These are phyloP conservation scores for Jamesozyma gamospora DNA, from an alignment of 805 yeast genomes.

Conservation along the genomic window DNA sequence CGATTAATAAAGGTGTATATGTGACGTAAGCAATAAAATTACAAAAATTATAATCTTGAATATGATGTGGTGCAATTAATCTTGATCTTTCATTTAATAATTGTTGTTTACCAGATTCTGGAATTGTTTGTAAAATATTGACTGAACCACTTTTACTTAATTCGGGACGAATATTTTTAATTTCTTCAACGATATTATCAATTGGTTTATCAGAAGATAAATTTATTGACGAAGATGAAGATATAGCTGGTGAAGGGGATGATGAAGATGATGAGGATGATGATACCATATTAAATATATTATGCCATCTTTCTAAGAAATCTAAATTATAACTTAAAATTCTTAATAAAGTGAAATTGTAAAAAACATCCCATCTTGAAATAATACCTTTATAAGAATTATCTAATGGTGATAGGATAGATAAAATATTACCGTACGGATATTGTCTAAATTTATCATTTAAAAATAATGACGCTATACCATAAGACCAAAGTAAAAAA, in stretches of 20 bases:
- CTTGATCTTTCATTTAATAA: constrained; percentile 52
- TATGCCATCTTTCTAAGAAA: constrained; percentile 38
- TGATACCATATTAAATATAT: constrained; percentile 37
- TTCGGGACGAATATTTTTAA: not conserved
- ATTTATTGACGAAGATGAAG: too few species aligned
- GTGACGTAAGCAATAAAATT: constrained; percentile 69
- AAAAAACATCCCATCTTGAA: constrained; percentile 91
- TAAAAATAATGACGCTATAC: constrained; percentile 64
- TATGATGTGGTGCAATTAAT: constrained; percentile 50
- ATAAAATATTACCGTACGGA: constrained; percentile 36
- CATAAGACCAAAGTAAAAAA: constrained; percentile 60
- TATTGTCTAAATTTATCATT: constrained; percentile 58
- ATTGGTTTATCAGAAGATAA: not conserved
- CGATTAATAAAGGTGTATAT: constrained; percentile 85
- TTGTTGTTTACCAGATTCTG: constrained; percentile 10
- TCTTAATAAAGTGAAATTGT: constrained; percentile 78
- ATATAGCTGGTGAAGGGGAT: too few species aligned
- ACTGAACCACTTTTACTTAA: constrained; percentile 4
- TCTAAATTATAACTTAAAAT: constrained; percentile 79
- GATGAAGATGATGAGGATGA: not conserved
- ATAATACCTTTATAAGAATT: constrained; percentile 61
- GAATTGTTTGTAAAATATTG: constrained; percentile 11
- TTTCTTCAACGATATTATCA: not conserved
- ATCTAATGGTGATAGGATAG: constrained; percentile 46
- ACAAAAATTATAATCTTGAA: constrained; percentile 47